Percentiles rank a stretch among this genome's conserved stretches.
phyloP scores from a whole-genome alignment of 176 grass and related monocot species.

The Aegilops umbellulata region DNA sequence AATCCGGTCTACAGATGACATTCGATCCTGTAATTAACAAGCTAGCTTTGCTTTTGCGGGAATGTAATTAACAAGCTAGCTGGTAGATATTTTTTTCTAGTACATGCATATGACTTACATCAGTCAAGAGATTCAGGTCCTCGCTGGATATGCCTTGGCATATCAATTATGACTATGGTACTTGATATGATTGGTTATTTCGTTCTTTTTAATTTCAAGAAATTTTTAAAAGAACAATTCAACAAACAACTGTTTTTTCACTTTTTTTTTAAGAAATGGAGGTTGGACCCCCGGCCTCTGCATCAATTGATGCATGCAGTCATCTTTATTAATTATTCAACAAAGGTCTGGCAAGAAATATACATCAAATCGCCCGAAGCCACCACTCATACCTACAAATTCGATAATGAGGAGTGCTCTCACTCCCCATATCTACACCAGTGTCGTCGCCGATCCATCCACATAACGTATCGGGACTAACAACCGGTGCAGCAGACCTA shows the following conservation, averaged over 20 bases:
- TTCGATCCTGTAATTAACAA: neutral
- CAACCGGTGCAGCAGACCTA: too few relatives aligned
- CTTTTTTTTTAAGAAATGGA: too few relatives aligned
- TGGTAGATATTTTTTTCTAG: neutral
- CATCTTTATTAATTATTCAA: too few relatives aligned
- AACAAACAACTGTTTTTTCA: neutral
- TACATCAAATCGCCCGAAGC: too few relatives aligned
- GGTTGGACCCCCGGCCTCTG: too few relatives aligned
- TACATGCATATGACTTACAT: neutral
- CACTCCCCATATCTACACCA: too few relatives aligned
- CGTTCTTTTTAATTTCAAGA: neutral
- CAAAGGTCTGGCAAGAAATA: too few relatives aligned
- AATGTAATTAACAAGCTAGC: neutral
- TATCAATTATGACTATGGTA: neutral
- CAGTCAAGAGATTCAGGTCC: neutral
- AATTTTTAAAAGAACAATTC: neutral
- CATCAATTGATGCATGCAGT: too few relatives aligned
- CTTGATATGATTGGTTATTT: neutral
- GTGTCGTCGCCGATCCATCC: too few relatives aligned
- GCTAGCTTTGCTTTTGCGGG: neutral
- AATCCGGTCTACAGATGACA: slow-evolving; percentile 2
- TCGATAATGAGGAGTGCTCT: too few relatives aligned
- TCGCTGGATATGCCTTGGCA: neutral
- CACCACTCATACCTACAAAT: too few relatives aligned
- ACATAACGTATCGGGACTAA: too few relatives aligned